Base-by-base conservation (phyloP, 371 early-diverging fungal species). In the Actinomortierella ambigua region DNA sequence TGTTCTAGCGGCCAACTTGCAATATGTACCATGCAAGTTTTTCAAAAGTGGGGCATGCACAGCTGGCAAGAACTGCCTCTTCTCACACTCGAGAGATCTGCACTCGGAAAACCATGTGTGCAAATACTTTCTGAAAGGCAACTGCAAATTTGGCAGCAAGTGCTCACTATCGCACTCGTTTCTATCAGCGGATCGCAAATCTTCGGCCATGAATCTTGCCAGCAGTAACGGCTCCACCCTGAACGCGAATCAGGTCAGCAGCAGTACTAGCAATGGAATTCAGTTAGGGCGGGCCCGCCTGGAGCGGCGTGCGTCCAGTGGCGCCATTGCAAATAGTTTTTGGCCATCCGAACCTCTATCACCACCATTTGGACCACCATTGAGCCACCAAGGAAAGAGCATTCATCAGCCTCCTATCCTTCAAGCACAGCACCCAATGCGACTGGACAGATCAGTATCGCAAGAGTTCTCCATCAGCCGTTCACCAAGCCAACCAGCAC, bases 21-120 rank as follows among this genome's bases (percentile, higher is more conserved):
- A 82, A 43, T 91, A 92, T 65, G 85, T 92, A 49, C 93, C 93
- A 15, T 92, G 93, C 83, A 92, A 91, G 79, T 92, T 92, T 75
- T 91, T 84, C 78, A 88, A 85, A 65, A 84, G 85, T 46, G 91
- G 91, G 28, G 85, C 86, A 46, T 92, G 93, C 68, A 88, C 90
- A 2, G 91, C 90, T 15, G 92, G 92, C 40, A 81, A 84, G 65
- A 86, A 87, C 59, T 92, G 93, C 64, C 81, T 83, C 59, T 92
- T 92, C 66, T 91, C 91, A 26, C 93, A 92, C 69, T 85, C 83
- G 50, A 76, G 82, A 59, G 88, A 85, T 55, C 65, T 84, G 14
- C 75, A 79, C 50, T 79, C 85, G 11, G 87, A 85, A 47, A 80
- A 81, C 42, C 70, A 81, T 39, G 82, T 88, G 23, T 92, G 93